Evolutionary conservation across 2,329 filamentous ascomycete species (phyloP), one percentile per base, ranked within the genome.

Genomic region (Fulvia fulva): DNA sequence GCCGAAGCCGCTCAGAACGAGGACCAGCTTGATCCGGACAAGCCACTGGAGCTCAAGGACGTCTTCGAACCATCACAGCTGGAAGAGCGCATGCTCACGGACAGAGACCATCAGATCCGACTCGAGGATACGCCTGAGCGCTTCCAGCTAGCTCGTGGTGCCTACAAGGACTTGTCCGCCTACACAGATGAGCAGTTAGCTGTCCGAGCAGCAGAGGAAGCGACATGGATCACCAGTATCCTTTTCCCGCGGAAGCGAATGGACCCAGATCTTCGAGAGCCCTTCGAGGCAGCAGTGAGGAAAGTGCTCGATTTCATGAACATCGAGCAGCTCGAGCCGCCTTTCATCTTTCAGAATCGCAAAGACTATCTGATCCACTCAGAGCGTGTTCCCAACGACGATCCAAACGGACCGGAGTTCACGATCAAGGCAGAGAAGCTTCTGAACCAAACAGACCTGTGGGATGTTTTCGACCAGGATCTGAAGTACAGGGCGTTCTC

Each of bases 41-140:
- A 92, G 68, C 87, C 87, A 46, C 85, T 97, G 44, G 91, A 97
- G 74, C 83, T 99, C 62, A 97, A 97, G 77, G 93, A 99, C 72
- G 93, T 99, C 52, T 99, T 99, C 69, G 94, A 99, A 75, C 94
- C 94, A 0, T 96, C 92, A 2, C 91, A 99, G 73, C 83, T 99
- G 41, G 87, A 88, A 57, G 94, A 99, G 76, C 93, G 91, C 76
- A 88, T 97, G 73, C 84, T 99, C 67, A 99, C 94, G 8, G 94
- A 97, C 58, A 91, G 92, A 63, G 94, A 99, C 73, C 96, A 97
- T 73, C 79, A 86, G 58, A 97, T 99, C 65, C 90, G 94, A 51
- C 85, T 87, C 70, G 87, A 84, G 21, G 94, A 99, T 72, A 88
- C 96, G 65, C 94, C 94, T 1, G 94, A 99, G 75, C 88, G 94